Evolutionary conservation across 768 basidiomycete genomes (phyloP).

Genomic region (Lepiota subincarnata): DNA sequence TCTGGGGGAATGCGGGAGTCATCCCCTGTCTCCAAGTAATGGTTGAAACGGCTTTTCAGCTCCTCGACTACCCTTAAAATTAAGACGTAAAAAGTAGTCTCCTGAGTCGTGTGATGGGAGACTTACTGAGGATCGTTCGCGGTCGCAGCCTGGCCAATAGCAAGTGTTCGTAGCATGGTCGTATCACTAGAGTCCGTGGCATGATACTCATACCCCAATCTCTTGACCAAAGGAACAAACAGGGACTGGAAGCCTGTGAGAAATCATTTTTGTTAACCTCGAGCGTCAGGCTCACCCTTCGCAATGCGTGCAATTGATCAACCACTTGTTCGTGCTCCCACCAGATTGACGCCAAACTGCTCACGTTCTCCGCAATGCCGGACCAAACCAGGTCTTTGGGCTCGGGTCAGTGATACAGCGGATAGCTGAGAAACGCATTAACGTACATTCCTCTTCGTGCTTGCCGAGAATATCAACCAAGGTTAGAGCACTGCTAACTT

Average conservation of each 20-base stretch:
- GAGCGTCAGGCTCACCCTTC: slow-evolving; percentile 39
- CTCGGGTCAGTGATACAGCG: neutral
- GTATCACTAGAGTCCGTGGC: slow-evolving; percentile 63
- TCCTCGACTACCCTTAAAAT: slow-evolving; percentile 67
- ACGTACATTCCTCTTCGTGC: slow-evolving; percentile 74
- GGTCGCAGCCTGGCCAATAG: slow-evolving; percentile 49
- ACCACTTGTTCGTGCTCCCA: slow-evolving; percentile 70
- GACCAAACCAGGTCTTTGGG: slow-evolving; percentile 78
- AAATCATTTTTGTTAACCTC: neutral
- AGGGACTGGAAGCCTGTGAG: slow-evolving; percentile 37
- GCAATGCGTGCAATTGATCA: slow-evolving; percentile 55
- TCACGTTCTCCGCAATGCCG: slow-evolving; percentile 56
- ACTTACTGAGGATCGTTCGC: slow-evolving; percentile 26
- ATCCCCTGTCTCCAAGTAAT: slow-evolving; percentile 68
- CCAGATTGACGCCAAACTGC: slow-evolving; percentile 60
- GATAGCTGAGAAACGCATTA: neutral
- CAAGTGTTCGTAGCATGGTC: slow-evolving; percentile 69
- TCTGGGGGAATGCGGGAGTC: slow-evolving; percentile 79
- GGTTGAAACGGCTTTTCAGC: slow-evolving; percentile 63
- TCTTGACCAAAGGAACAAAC: slow-evolving; percentile 72
- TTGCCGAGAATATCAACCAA: slow-evolving; percentile 60
- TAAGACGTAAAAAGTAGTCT: slow-evolving; percentile 7
- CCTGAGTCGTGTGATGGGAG: neutral
- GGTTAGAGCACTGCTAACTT: slow-evolving; percentile 72
- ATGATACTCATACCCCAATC: slow-evolving; percentile 74